Evolutionary conservation across 2,329 filamentous ascomycete species (phyloP), one percentile per base, ranked within the genome.

Genomic region (Zelopaecilomyces penicillatus): DNA sequence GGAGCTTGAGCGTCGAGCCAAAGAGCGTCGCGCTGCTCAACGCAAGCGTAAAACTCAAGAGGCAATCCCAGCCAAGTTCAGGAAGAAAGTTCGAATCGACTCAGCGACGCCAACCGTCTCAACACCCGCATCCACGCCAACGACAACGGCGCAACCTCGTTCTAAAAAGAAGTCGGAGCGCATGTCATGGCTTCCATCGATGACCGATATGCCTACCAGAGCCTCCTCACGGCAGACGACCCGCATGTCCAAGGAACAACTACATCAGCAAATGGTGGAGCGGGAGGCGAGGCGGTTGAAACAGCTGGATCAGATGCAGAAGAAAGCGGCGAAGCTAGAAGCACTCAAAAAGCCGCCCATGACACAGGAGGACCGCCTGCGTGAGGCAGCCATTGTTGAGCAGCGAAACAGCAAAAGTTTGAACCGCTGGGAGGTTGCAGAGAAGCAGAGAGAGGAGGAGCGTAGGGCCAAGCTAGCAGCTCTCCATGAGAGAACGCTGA

Each of bases 351-450:
- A 87, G 44, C 85, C 84, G 47, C 76, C 84, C 29, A 81, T 95
- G 79, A 95, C 89, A 5, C 91, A 96, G 64, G 87, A 80, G 37
- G 83, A 97, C 61, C 78, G 89, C 33, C 73, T 96, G 29, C 82
- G 80, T 29, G 87, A 95, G 64, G 90, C 90, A 1, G 87, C 83
- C 12, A 69, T 82, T 42, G 83, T 94, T 5, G 93, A 97, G 65
- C 84, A 85, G 64, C 75, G 83, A 56, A 96, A 98, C 64, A 78
- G 84, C 54, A 94, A 87, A 73, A 97, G 85, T 64, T 68, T 95
- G 58, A 96, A 91, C 59, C 77, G 87, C 45, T 97, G 91, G 90
- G 90, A 97, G 63, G 85, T 88, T 63, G 87, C 88, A 5, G 93
- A 98, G 67, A 89, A 88, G 65, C 82, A 85, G 61, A 81, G 91